Evolutionary conservation across 1,284 basidiomycete genomes (phyloP).

Genomic region (Marasmius fiardii): DNA sequence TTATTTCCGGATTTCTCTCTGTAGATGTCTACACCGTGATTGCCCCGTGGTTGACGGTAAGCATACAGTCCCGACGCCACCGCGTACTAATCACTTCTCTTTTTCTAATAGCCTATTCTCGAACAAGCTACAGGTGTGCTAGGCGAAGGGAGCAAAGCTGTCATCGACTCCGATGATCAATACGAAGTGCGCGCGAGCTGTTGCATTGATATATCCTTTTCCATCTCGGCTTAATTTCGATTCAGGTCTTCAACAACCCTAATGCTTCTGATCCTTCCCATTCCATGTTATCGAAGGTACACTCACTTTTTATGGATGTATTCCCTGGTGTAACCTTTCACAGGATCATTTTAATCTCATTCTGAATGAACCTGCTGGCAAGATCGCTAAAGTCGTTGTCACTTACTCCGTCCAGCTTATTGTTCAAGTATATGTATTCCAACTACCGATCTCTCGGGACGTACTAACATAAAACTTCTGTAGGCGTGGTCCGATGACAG

Average conservation of each 20-base stretch:
- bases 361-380: conserved; percentile 70
- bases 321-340: conserved; percentile 4
- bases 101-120: conserved; percentile 47
- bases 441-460: conserved; percentile 5
- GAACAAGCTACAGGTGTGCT: conserved; percentile 56
- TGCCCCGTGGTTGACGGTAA: conserved; percentile 59
- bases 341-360: conserved; percentile 65
- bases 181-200: conserved; percentile 40
- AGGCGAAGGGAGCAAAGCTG: conserved; percentile 61
- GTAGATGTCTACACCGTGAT: conserved; percentile 69
- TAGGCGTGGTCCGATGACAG: conserved; percentile 54
- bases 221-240: conserved; percentile 14
- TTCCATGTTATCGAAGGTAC: conserved; percentile 59
- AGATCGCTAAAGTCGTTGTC: conserved; percentile 68
- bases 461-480: neutral
- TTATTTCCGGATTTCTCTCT: conserved; percentile 1
- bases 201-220: neutral
- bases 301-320: neutral
- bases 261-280: conserved; percentile 74
- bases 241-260: conserved; percentile 65
- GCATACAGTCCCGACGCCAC: conserved; percentile 11
- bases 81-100: neutral
- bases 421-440: conserved; percentile 44
- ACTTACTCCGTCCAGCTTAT: conserved; percentile 58
- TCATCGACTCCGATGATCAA: conserved; percentile 71